Evolutionary conservation across 331 rosid species (phyloP).

Genomic region (Quercus lobata): DNA sequence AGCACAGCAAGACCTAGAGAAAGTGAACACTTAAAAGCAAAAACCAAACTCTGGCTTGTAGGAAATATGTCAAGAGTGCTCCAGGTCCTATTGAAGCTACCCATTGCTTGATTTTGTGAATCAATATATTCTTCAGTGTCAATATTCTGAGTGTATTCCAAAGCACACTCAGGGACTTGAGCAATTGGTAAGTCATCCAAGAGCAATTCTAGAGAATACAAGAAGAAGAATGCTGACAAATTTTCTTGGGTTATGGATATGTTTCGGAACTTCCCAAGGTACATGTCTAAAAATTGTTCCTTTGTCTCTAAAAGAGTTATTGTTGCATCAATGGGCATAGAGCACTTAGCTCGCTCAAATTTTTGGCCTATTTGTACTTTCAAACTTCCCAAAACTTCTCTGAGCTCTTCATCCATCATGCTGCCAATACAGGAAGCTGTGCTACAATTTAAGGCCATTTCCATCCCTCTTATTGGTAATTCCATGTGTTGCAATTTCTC

Average conservation of each 20-base stretch:
- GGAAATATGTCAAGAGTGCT: conserved; percentile 32
- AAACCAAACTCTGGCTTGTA: conserved; percentile 29
- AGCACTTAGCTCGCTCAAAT: conserved; percentile 35
- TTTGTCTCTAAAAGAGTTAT: conserved; percentile 29
- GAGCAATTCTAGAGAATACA: conserved; percentile 57
- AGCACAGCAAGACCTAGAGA: conserved; percentile 66
- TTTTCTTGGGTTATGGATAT: conserved; percentile 26
- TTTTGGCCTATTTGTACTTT: conserved; percentile 31
- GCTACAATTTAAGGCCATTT: conserved; percentile 51
- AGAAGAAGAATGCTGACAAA: conserved; percentile 54
- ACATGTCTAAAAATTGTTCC: conserved; percentile 14
- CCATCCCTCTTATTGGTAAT: conserved; percentile 60
- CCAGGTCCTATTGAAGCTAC: conserved; percentile 20
- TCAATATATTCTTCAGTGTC: background rate
- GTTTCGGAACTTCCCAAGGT: conserved; percentile 13
- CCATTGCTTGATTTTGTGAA: background rate
- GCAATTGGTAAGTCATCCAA: conserved; percentile 25
- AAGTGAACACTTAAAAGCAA: conserved; percentile 70
- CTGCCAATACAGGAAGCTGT: conserved; percentile 30
- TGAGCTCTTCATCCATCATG: conserved; percentile 45
- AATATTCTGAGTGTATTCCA: conserved; percentile 2
- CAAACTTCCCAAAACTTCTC: conserved; percentile 26
- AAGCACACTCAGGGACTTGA: conserved; percentile 4
- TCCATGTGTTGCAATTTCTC: conserved; percentile 45
- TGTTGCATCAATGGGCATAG: conserved; percentile 32